A percentile compares a stretch with the other conserved stretches of the same genome.
phyloP scores from a whole-genome alignment of 169 alveolate species.

The Plasmodium gallinaceum region DNA sequence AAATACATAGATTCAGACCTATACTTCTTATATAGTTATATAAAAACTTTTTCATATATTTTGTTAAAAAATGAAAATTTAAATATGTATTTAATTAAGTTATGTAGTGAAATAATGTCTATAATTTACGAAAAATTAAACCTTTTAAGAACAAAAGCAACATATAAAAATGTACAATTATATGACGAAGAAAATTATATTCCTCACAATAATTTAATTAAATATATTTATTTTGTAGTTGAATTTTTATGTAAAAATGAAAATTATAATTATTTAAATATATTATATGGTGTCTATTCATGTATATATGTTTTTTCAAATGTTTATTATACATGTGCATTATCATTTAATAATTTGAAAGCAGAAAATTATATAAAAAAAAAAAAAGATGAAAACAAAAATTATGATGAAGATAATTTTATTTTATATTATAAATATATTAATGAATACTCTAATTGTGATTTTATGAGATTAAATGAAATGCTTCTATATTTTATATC shows the following conservation, averaged over 20 bases:
- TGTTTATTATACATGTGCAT: constrained; percentile 19
- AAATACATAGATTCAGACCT: constrained; percentile 2
- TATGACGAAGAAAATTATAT: neutral
- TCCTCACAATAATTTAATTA: constrained; percentile 9
- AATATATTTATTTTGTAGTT: constrained; percentile 32
- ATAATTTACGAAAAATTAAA: constrained; percentile 10
- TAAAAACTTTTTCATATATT: constrained; percentile 2
- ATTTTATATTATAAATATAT: constrained; percentile 21
- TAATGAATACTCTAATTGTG: neutral
- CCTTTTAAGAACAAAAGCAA: constrained; percentile 6
- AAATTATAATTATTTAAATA: constrained; percentile 9
- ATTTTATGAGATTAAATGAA: constrained; percentile 57
- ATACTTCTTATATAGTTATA: constrained; percentile 17
- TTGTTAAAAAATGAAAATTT: constrained; percentile 19
- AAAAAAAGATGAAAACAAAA: neutral
- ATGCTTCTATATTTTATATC: constrained; percentile 38
- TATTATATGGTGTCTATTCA: constrained; percentile 33
- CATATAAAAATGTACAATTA: neutral
- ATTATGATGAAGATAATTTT: neutral
- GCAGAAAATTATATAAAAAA: neutral
- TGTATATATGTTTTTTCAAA: constrained; percentile 33
- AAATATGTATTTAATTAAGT: neutral
- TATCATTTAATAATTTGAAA: constrained; percentile 11
- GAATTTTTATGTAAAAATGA: constrained; percentile 26
- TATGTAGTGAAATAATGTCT: constrained; percentile 9